Evolutionary conservation across 495 filamentous ascomycete genomes (phyloP).

Genomic region (Neurospora sp.): DNA sequence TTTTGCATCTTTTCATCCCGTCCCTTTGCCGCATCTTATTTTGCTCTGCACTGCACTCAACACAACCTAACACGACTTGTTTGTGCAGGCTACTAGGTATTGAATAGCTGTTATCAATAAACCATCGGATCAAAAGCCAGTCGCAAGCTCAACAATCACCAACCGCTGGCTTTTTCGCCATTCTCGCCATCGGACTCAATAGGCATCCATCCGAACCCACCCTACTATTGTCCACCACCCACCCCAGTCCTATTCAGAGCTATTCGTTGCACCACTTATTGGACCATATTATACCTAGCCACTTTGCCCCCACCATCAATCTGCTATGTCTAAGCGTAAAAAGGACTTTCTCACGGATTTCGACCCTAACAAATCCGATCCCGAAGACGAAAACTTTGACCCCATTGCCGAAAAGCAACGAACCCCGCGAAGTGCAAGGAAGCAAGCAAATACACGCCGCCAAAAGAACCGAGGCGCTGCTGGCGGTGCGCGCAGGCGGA

Average conservation of each 20-base stretch:
- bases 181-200: background rate
- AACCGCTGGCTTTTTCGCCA: background rate
- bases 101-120: background rate
- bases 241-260: background rate
- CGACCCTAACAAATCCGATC: slow-evolving; percentile 75
- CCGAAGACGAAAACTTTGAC: slow-evolving; percentile 71
- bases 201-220: background rate
- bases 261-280: background rate
- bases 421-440: slow-evolving; percentile 22
- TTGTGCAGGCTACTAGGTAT: background rate
- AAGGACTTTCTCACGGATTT: slow-evolving; percentile 49
- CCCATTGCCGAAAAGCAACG: slow-evolving; percentile 33
- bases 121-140: background rate
- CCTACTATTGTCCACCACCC: background rate
- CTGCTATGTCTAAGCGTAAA: slow-evolving; percentile 48
- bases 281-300: background rate
- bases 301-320: background rate
- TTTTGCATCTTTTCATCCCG: background rate
- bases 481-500: slow-evolving; percentile 34
- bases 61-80: background rate
- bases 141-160: background rate
- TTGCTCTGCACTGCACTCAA: background rate
- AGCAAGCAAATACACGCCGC: slow-evolving; percentile 29
- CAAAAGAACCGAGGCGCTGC: background rate
- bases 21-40: background rate